Evolutionary conservation across 2,329 filamentous ascomycete genomes (phyloP).

Genomic region (Mariannaea sp.): DNA sequence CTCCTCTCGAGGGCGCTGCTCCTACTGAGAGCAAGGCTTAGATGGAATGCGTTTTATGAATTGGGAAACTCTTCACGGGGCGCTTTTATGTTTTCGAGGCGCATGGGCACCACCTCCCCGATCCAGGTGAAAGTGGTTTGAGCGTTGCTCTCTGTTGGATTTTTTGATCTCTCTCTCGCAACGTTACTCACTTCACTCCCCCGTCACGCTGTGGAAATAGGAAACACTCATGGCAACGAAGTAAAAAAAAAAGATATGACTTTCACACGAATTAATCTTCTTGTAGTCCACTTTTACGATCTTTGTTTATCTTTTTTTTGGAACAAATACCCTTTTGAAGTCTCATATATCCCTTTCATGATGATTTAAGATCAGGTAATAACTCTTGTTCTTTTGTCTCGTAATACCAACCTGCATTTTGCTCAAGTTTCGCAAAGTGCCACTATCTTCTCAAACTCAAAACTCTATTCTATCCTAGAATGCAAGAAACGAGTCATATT

Average conservation of each 20-base stretch:
- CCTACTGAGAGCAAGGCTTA: slow-evolving; percentile 50
- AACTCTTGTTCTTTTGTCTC: no score
- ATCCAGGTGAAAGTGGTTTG: slow-evolving; percentile 29
- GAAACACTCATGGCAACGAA: slow-evolving; percentile 29
- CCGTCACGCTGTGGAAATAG: slow-evolving; percentile 33
- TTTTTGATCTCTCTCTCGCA: slow-evolving; percentile 31
- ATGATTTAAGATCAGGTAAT: no score
- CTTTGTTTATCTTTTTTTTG: no score
- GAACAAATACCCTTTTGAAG: no score
- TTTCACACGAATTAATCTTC: not conserved
- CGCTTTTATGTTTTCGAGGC: not conserved
- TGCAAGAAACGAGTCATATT: no score
- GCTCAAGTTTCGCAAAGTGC: no score
- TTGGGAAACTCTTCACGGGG: slow-evolving; percentile 9
- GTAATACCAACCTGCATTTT: no score
- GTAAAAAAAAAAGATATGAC: slow-evolving; percentile 4
- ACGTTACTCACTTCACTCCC: slow-evolving; percentile 20
- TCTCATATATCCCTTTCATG: no score
- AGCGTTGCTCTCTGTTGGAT: slow-evolving; percentile 35
- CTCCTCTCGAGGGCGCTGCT: slow-evolving; percentile 30
- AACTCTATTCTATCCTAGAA: no score
- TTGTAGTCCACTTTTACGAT: no score
- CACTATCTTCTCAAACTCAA: no score
- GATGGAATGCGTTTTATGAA: slow-evolving; percentile 24
- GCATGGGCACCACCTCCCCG: slow-evolving; percentile 7